phyloP scores from a whole-genome alignment of 257 asterid species.

The Rhazya stricta region DNA sequence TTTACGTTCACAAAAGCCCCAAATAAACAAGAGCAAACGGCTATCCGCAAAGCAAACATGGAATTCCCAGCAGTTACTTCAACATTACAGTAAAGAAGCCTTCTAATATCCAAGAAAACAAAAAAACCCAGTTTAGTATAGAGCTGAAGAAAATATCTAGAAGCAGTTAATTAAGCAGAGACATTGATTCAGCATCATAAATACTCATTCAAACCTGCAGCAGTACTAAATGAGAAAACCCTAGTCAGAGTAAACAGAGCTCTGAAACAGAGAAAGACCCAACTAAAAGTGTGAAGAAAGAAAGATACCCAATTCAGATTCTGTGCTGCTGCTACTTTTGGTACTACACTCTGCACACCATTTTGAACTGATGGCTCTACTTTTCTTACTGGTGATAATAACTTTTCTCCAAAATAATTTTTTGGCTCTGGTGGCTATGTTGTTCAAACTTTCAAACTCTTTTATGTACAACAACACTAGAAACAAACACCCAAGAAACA shows the following conservation, averaged over 20 bases:
- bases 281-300: slow-evolving; percentile 26
- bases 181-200: slow-evolving; percentile 27
- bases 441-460: slow-evolving; percentile 14
- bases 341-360: slow-evolving; percentile 18
- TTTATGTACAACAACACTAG: not conserved
- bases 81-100: slow-evolving; percentile 19
- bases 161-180: slow-evolving; percentile 28
- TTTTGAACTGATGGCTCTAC: slow-evolving; percentile 18
- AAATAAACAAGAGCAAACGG: slow-evolving; percentile 13
- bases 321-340: slow-evolving; percentile 28
- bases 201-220: slow-evolving; percentile 25
- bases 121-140: slow-evolving; percentile 26
- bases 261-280: slow-evolving; percentile 27
- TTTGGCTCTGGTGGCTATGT: slow-evolving; percentile 10
- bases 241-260: slow-evolving; percentile 26
- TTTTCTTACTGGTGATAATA: not conserved
- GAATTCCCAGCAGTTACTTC: slow-evolving; percentile 18
- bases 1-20: slow-evolving; percentile 7
- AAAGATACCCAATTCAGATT: slow-evolving; percentile 32
- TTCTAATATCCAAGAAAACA: slow-evolving; percentile 24
- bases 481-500: slow-evolving; percentile 2
- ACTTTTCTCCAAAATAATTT: slow-evolving; percentile 11
- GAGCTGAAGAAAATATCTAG: slow-evolving; percentile 14
- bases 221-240: slow-evolving; percentile 11
- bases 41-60: slow-evolving; percentile 15